A percentile compares a stretch with the other conserved stretches of the same genome.
phyloP scores from a whole-genome alignment of 1,139 yeast genomes.

The Yamadazyma taylorii region DNA sequence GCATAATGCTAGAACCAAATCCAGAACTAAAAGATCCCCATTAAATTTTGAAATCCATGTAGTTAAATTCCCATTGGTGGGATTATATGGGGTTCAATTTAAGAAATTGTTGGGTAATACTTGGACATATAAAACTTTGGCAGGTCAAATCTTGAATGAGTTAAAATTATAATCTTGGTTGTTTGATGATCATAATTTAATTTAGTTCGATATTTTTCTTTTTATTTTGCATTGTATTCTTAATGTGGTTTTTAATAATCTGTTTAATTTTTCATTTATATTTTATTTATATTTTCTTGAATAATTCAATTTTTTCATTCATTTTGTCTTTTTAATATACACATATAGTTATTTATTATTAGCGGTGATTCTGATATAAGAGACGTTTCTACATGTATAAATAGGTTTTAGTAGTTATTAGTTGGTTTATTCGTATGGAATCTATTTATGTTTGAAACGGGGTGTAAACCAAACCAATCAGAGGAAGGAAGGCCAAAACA shows the following conservation, averaged over 20 bases:
- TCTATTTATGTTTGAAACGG: no score
- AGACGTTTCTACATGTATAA: no score
- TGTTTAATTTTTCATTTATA: background rate
- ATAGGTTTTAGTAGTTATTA: no score
- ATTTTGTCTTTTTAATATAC: background rate
- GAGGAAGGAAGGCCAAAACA: no score
- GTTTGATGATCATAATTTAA: background rate
- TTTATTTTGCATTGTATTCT: background rate
- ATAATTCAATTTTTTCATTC: background rate
- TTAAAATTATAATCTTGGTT: slow-evolving; percentile 53
- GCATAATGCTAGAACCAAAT: slow-evolving; percentile 29
- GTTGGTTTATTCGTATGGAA: no score
- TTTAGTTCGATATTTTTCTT: slow-evolving; percentile 1
- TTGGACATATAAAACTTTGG: slow-evolving; percentile 94
- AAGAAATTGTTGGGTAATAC: slow-evolving; percentile 92
- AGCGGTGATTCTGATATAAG: background rate
- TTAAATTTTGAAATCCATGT: slow-evolving; percentile 89
- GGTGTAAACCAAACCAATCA: no score
- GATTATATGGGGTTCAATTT: slow-evolving; percentile 91
- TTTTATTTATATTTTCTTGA: background rate
- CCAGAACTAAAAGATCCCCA: slow-evolving; percentile 40
- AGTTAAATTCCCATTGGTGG: slow-evolving; percentile 88
- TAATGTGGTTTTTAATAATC: background rate
- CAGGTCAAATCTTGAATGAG: slow-evolving; percentile 79
- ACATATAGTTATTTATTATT: no score